Percentiles rank a stretch among this genome's conserved stretches.
Conservation (phyloP, 805 yeast genomes). For the Saccharomyces cerevisiae region DNA sequence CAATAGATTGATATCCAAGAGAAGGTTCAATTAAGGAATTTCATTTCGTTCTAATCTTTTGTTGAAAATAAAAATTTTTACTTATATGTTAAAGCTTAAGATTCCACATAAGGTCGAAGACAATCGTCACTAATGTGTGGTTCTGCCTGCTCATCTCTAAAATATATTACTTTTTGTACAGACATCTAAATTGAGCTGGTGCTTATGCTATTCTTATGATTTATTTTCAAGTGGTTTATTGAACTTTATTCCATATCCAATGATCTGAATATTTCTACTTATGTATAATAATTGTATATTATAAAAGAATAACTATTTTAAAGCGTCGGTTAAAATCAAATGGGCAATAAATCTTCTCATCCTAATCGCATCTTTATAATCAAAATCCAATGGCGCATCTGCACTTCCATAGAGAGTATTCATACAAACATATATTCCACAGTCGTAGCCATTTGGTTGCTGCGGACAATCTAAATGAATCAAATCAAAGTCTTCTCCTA, state of each 20-base stretch:
- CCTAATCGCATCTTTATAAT: slow-evolving; percentile 59
- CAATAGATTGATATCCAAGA: no score
- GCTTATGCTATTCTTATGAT: no score
- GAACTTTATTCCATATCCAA: neutral
- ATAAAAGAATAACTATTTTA: neutral
- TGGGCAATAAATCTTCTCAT: slow-evolving; percentile 45
- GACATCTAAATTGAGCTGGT: neutral
- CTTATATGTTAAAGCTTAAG: no score
- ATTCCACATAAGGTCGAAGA: no score
- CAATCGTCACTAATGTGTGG: no score
- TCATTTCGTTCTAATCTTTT: no score
- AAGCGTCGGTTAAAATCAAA: slow-evolving; percentile 11
- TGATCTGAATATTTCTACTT: neutral
- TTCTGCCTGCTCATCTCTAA: no score
- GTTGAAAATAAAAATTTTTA: no score
- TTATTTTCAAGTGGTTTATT: neutral
- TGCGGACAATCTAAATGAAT: slow-evolving; percentile 54
- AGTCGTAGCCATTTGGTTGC: slow-evolving; percentile 84
- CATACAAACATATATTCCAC: slow-evolving; percentile 89
- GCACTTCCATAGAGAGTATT: slow-evolving; percentile 57
- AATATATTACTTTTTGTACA: no score
- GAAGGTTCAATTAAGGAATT: no score
- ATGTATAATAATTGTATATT: neutral
- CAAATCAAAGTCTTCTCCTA: slow-evolving; percentile 30
- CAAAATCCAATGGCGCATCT: slow-evolving; percentile 42